phyloP scores from a whole-genome alignment of 2,329 filamentous ascomycete genomes.

The Alternaria alternata region DNA sequence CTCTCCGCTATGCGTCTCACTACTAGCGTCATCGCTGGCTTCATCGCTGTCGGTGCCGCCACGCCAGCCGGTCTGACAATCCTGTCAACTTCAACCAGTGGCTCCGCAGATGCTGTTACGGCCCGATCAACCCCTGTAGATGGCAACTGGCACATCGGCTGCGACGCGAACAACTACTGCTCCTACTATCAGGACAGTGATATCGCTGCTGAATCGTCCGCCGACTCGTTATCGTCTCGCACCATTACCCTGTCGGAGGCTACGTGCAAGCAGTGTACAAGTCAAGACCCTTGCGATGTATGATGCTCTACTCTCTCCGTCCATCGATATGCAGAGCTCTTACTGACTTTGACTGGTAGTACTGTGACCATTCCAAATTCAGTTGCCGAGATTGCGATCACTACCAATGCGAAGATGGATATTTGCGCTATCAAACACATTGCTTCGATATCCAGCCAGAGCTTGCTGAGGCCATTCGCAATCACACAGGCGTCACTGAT shows the following conservation, averaged over 20 bases:
- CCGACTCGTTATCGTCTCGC: not conserved
- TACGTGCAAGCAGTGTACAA: not conserved
- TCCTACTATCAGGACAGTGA: conserved; percentile 8
- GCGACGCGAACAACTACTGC: conserved; percentile 14
- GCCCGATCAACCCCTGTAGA: not conserved
- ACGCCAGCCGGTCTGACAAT: conserved; percentile 4
- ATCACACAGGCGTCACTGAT: not conserved
- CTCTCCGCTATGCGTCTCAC: conserved; percentile 16
- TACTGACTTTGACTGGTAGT: not conserved
- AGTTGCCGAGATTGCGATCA: not conserved
- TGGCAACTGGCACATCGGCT: conserved; percentile 17
- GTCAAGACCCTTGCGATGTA: not conserved
- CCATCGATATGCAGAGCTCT: not conserved
- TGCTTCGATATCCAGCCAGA: conserved; percentile 2
- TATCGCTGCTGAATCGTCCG: not conserved
- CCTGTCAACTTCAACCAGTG: not conserved
- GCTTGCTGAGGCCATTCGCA: not conserved
- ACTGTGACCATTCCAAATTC: not conserved
- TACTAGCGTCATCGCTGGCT: conserved; percentile 17
- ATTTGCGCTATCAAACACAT: not conserved
- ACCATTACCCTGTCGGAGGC: not conserved
- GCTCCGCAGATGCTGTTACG: not conserved
- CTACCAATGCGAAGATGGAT: not conserved
- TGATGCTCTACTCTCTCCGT: not conserved
- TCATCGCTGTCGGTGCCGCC: conserved; percentile 17